phyloP scores from a whole-genome alignment of 1,139 yeast species.

The Kodamaea arcana region DNA sequence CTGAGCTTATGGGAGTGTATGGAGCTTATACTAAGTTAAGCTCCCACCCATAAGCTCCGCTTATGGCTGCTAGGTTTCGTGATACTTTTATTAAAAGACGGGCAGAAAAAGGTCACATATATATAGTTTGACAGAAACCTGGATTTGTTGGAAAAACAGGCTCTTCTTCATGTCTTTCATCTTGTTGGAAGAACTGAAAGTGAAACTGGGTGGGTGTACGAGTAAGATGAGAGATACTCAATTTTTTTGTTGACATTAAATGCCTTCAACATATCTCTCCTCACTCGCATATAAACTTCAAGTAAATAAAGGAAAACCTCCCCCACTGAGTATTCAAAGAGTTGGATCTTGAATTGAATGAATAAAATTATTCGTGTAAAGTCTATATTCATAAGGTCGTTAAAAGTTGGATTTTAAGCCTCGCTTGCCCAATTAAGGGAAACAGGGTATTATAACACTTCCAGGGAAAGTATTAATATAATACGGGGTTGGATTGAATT shows the following conservation, averaged over 20 bases:
- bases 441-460: slow-evolving; percentile 1
- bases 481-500: no score
- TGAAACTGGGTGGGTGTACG: slow-evolving; percentile 11
- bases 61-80: no score
- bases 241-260: no score
- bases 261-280: no score
- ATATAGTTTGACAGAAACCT: slow-evolving; percentile 7
- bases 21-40: no score
- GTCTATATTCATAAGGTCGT: slow-evolving; percentile 24
- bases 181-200: slow-evolving; percentile 18
- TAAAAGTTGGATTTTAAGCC: slow-evolving; percentile 39
- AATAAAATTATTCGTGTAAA: slow-evolving; percentile 12
- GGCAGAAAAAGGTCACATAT: slow-evolving; percentile 11
- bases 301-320: slow-evolving; percentile 2
- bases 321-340: slow-evolving; percentile 18
- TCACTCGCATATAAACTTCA: slow-evolving; percentile 3
- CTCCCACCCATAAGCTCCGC: no score
- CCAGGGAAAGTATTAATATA: no score
- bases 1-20: no score
- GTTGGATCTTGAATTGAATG: slow-evolving; percentile 31
- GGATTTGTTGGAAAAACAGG: slow-evolving; percentile 15
- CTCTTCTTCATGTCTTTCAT: slow-evolving; percentile 13
- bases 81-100: slow-evolving; percentile 2
- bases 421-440: slow-evolving; percentile 10
- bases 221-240: background rate